A percentile compares a stretch with the other conserved stretches of the same genome.
phyloP scores from a whole-genome alignment of 306 rosid genomes.

The Oxytropis ochrocephala region DNA sequence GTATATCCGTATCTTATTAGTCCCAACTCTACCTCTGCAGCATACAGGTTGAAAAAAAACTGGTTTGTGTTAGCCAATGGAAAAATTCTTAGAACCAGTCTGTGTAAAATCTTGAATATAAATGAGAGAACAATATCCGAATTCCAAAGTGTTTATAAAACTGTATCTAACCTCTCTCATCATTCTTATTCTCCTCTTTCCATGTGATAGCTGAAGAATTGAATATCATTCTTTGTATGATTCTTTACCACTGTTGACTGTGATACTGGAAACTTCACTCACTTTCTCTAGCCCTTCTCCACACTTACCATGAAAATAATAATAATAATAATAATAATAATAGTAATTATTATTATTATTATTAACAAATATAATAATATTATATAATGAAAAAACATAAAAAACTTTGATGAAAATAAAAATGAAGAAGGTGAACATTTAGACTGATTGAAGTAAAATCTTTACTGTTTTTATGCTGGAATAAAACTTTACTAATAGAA shows the following conservation, averaged over 20 bases:
- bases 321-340: too few relatives aligned
- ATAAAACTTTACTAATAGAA: too few relatives aligned
- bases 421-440: too few relatives aligned
- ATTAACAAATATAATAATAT: too few relatives aligned
- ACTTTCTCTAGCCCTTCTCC: neutral
- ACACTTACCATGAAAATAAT: neutral
- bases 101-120: neutral
- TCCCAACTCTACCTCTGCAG: neutral
- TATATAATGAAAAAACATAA: too few relatives aligned
- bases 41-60: neutral
- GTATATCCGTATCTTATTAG: neutral
- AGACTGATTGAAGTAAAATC: too few relatives aligned
- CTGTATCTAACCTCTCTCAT: neutral
- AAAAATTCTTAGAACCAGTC: neutral
- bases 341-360: too few relatives aligned
- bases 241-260: neutral
- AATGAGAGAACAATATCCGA: neutral
- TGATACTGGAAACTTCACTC: neutral
- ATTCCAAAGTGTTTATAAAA: neutral
- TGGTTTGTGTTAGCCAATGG: neutral
- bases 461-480: too few relatives aligned
- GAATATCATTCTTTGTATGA: neutral
- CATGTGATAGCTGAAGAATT: neutral
- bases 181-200: slow-evolving; percentile 3
- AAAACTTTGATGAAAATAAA: too few relatives aligned